Evolutionary conservation across 2,329 filamentous ascomycete genomes (phyloP).

Genomic region (Aquanectria penicillioides): DNA sequence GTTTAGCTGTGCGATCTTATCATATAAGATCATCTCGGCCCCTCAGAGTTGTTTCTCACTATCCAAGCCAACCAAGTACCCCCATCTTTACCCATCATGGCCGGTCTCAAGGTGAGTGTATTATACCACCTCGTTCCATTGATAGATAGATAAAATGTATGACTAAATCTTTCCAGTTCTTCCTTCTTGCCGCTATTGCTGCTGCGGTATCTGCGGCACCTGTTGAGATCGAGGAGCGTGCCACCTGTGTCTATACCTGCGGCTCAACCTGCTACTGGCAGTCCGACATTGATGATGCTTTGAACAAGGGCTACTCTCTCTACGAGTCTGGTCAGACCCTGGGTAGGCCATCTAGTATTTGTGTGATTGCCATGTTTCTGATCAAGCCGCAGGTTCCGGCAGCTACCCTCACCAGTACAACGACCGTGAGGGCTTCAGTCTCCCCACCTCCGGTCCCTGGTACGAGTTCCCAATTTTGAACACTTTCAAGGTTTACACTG

Average conservation of each 20-base stretch:
- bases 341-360: neutral
- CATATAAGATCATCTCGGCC: neutral
- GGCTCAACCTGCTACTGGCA: slow-evolving; percentile 1
- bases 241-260: neutral
- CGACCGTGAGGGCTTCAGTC: neutral
- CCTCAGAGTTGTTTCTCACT: neutral
- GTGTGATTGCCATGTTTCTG: neutral
- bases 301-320: neutral
- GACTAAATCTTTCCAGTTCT: neutral
- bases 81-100: neutral
- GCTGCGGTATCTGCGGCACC: neutral
- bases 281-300: slow-evolving; percentile 1
- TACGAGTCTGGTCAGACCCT: neutral
- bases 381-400: neutral
- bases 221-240: neutral
- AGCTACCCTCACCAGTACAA: slow-evolving; percentile 3
- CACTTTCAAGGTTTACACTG: neutral
- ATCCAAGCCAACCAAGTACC: neutral
- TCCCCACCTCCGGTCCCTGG: neutral
- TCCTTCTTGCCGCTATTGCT: neutral
- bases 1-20: neutral
- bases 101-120: neutral
- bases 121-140: neutral
- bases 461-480: slow-evolving; percentile 6
- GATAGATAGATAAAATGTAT: too few species aligned